Evolutionary conservation across 352 stramenopile species (phyloP), one percentile per base, ranked within the genome.

Genomic region (Halophytophthora batemanensis): DNA sequence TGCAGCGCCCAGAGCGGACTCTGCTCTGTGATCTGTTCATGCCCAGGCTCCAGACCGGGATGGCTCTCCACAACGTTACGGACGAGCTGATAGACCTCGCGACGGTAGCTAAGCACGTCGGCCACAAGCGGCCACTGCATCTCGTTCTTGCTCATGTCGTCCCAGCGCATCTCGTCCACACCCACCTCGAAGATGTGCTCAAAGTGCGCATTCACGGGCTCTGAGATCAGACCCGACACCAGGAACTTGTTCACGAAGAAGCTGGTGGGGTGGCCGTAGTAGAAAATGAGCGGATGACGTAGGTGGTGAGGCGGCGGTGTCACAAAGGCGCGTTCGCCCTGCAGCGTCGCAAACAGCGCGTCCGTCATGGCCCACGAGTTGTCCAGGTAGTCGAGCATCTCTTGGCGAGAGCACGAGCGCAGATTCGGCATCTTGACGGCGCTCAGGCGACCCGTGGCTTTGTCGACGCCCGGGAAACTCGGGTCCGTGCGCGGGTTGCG

Each of bases 91-190:
- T 98, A 98, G 8, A 98, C 93, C 43, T 95, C 42, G 47, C 84
- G 85, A 11, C 95, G 86, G 75, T 98, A 99, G 19, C 75, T 82
- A 41, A 91, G 79, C 19, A 98, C 92, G 44, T 98, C 87, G 8
- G 53, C 59, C 40, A 98, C 84, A 6, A 61, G 83, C 19, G 94
- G 95, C 95, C 95, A 98, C 1, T 91, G 44, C 91, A 97, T 88
- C 48, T 97, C 89, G 65, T 98, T 98, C 74, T 98, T 98, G 59
- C 83, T 93, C 88, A 99, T 98, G 68, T 98, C 95, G 66, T 98
- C 96, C 96, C 96, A 99, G 25, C 93, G 81, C 96, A 99, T 99
- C 66, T 99, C 96, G 61, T 99, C 96, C 14, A 99, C 96, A 46
- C 96, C 96, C 38, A 98, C 93, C 61, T 98, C 95, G 53, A 98